Evolutionary conservation across 1,284 basidiomycete genomes (phyloP), one percentile per base, ranked within the genome.

Genomic region (Malassezia caprae): DNA sequence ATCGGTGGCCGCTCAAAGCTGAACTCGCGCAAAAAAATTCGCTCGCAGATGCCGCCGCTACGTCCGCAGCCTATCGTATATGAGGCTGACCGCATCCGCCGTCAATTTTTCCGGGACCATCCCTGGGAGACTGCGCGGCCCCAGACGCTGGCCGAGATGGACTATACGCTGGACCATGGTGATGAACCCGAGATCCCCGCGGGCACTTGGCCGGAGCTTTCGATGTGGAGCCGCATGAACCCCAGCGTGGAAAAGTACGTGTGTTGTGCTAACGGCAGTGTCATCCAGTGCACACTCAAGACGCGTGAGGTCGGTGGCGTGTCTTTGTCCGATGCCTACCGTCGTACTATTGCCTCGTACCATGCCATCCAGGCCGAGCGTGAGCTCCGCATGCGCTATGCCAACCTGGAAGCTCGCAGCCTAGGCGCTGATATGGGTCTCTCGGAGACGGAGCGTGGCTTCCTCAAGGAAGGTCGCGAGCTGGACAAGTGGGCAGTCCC

Each of bases 61-160:
- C 77, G 78, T 12, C 83, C 86, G 0, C 66, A 81, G 54, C 80
- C 82, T 10, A 82, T 96, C 56, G 79, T 81, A 46, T 96, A 93
- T 75, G 65, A 86, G 27, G 88, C 91, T 73, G 93, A 98, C 76
- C 80, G 82, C 56, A 79, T 96, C 50, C 83, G 93, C 42, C 80
- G 83, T 51, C 88, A 89, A 75, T 98, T 98, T 80, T 96, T 91
- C 79, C 80, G 81, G 50, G 93, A 98, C 77, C 91, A 96, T 73
- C 90, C 93, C 2, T 96, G 96, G 74, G 91, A 98, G 77, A 85
- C 88, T 1, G 86, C 91, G 75, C 81, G 90, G 37, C 84, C 89
- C 2, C 79, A 81, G 13, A 84, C 82, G 11, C 76, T 98, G 47
- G 82, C 87, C 0, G 93, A 98, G 77, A 69, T 73, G 30, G 66